These are phyloP conservation scores for Metschnikowia santaceciliae DNA, from an alignment of 805 yeast species.

Conservation along the genomic window DNA sequence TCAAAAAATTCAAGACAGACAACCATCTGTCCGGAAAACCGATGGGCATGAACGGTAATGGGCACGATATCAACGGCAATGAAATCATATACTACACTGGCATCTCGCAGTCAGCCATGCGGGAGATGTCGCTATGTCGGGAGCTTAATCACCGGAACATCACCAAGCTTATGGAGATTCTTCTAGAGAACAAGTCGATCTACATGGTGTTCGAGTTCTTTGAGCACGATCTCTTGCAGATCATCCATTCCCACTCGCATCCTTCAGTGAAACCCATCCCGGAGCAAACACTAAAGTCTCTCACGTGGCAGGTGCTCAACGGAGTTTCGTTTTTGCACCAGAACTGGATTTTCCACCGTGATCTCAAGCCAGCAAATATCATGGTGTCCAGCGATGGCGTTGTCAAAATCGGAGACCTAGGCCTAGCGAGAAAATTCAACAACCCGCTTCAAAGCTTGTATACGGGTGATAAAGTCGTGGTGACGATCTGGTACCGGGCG, in stretches of 20 bases:
- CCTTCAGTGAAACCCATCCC: slow-evolving; percentile 81
- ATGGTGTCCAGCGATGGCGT: slow-evolving; percentile 89
- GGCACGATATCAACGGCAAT: slow-evolving; percentile 60
- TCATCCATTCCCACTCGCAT: slow-evolving; percentile 90
- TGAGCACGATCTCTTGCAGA: slow-evolving; percentile 91
- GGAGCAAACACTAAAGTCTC: slow-evolving; percentile 71
- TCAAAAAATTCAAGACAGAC: slow-evolving; percentile 93
- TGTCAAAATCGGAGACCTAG: slow-evolving; percentile 95
- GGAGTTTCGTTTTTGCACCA: slow-evolving; percentile 91
- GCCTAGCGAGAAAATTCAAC: slow-evolving; percentile 82
- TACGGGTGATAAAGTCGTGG: slow-evolving; percentile 93
- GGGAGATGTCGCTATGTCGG: slow-evolving; percentile 94
- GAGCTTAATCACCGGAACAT: slow-evolving; percentile 80
- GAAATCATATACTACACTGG: slow-evolving; percentile 90
- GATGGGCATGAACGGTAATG: slow-evolving; percentile 20
- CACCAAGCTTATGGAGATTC: slow-evolving; percentile 74
- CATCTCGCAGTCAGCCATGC: slow-evolving; percentile 89
- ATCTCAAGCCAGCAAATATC: slow-evolving; percentile 94
- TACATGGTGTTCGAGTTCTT: slow-evolving; percentile 96
- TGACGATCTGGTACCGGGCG: slow-evolving; percentile 95
- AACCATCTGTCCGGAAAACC: slow-evolving; percentile 33
- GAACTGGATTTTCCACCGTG: slow-evolving; percentile 95
- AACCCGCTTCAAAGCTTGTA: slow-evolving; percentile 83
- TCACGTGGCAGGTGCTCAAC: slow-evolving; percentile 86
- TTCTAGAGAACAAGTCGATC: slow-evolving; percentile 82